Conservation (phyloP, 129 eudicot species). For the Cynara cardunculus region DNA sequence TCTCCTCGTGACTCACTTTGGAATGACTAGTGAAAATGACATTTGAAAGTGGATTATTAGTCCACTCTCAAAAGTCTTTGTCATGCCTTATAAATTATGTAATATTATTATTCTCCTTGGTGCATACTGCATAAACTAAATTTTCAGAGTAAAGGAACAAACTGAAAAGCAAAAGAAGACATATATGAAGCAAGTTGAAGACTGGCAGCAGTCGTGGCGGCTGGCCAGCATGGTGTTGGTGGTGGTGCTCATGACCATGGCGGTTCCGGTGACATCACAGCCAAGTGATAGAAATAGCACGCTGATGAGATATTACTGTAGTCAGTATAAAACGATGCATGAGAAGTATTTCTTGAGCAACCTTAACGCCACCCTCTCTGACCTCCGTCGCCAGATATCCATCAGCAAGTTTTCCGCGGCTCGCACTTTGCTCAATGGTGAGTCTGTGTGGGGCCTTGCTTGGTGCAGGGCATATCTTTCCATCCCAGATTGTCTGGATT, state of each 20-base stretch:
- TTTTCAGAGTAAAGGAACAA: not conserved
- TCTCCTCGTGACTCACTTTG: not conserved
- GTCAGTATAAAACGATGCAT: conserved; percentile 40
- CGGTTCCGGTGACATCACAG: conserved; percentile 31
- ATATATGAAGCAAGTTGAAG: conserved; percentile 10
- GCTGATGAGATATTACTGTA: conserved; percentile 45
- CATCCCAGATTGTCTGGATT: conserved; percentile 41
- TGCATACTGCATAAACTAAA: not conserved
- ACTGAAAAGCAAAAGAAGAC: not conserved
- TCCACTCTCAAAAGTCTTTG: not conserved
- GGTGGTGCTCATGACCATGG: conserved; percentile 6
- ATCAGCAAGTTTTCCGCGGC: conserved; percentile 42
- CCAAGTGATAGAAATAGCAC: conserved; percentile 39
- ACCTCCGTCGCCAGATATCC: conserved; percentile 44
- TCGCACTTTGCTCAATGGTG: conserved; percentile 44
- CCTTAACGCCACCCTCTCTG: conserved; percentile 52
- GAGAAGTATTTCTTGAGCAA: conserved; percentile 37
- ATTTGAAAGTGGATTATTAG: not conserved
- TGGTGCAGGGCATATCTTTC: conserved; percentile 66
- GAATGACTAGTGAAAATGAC: not conserved
- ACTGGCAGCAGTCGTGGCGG: conserved; percentile 2
- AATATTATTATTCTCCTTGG: not conserved
- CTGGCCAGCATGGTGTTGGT: not conserved
- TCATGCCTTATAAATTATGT: not conserved
- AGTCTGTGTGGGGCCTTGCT: conserved; percentile 61